These are phyloP conservation scores for Alloteropsis semialata DNA, from an alignment of 176 grass and related monocot genomes.

Conservation along the genomic window DNA sequence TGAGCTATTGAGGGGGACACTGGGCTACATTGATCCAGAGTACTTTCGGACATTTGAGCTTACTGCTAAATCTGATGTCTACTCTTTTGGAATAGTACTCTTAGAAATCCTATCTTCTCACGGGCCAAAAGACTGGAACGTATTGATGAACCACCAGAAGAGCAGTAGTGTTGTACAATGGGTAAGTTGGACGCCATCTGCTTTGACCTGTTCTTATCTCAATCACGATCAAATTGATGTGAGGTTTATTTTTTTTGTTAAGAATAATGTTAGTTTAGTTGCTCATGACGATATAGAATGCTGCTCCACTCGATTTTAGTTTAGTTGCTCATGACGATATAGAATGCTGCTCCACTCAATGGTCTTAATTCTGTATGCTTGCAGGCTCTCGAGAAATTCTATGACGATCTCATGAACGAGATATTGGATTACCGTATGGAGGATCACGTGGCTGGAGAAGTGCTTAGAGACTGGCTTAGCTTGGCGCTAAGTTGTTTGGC, in stretches of 20 bases:
- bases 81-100: slow-evolving; percentile 68
- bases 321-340: too few relatives aligned
- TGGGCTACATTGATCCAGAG: slow-evolving; percentile 61
- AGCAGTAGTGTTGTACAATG: not conserved
- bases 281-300: too few relatives aligned
- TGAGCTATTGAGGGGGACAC: slow-evolving; percentile 38
- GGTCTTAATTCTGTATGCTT: not conserved
- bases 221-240: not conserved
- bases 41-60: slow-evolving; percentile 38
- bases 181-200: slow-evolving; percentile 15
- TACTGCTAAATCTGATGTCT: slow-evolving; percentile 65
- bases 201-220: not conserved
- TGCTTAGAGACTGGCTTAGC: slow-evolving; percentile 42
- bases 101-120: slow-evolving; percentile 51
- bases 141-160: not conserved
- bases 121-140: not conserved
- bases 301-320: too few relatives aligned
- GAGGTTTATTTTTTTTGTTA: not conserved
- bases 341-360: not conserved
- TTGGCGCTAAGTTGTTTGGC: slow-evolving; percentile 59
- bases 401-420: slow-evolving; percentile 29
- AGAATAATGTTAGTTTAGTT: not conserved
- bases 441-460: slow-evolving; percentile 43
- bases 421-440: slow-evolving; percentile 61
- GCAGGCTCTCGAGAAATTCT: slow-evolving; percentile 26